Base-by-base conservation (phyloP, 306 rosid genomes). In the Ochetophila trinervis region DNA sequence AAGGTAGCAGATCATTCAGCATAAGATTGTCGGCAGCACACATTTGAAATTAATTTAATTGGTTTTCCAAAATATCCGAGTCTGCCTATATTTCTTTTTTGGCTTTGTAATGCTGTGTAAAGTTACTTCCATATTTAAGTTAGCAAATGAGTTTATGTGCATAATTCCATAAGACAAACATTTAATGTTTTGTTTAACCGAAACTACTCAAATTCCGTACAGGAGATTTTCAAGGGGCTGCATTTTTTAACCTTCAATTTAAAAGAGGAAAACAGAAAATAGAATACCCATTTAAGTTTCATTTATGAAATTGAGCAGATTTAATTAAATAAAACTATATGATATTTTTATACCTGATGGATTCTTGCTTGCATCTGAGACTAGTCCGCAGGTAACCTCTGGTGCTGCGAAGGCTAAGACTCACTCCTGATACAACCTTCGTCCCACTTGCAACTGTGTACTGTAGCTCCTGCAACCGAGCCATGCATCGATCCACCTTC, bases 311-410 rank as follows among this genome's bases (percentile, higher is more conserved):
- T 0, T 0, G 45, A 12, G 23, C 65, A 57, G 19, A 55, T 45
- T 13, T 34, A 30, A 21, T 11, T 40, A 6, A 24, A 12, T 9
- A 30, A 35, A 23, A n/a, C n/a, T n/a, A n/a, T n/a, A 54, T 44
- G 10, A 55, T 27, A 23, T 44, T 45, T n/a, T 21, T 8, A 45
- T 69, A 84, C 97, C 96, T 87, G 13, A 66, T 59, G 61, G 98
- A 84, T 73, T 93, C 97, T 75, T 93, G 97, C 85, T 93, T 93
- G 76, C 99, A 93, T 76, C 91, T 82, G 65, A 93, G 96, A 69
- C 97, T 90, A 16, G 99, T 87, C 72, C 83, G 86, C 22, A 93
- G 82, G 73, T 93, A 93, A 55, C 73, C 79, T 80, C 91, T 80
- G 47, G 99, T 93, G 30, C 97, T 93, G 40, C 97, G 85, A 70